A percentile compares a stretch with the other conserved stretches of the same genome.
phyloP scores from a whole-genome alignment of 1,139 yeast genomes.

The Candida buenavistaensis region DNA sequence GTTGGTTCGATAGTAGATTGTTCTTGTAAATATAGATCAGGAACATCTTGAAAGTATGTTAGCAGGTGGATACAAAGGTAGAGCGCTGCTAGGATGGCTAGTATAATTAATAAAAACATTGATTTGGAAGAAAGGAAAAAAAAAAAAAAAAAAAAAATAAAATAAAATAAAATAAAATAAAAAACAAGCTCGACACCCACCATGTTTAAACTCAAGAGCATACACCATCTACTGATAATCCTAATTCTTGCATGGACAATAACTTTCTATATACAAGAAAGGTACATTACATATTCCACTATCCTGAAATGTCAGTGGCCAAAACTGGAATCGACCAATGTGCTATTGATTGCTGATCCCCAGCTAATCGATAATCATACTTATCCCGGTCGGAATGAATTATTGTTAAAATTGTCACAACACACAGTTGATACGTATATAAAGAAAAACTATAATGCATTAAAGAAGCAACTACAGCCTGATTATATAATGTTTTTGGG shows the following conservation, averaged over 20 bases:
- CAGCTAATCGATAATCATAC: constrained; percentile 49
- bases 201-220: constrained; percentile 12
- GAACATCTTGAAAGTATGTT: constrained; percentile 45
- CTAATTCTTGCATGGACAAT: constrained; percentile 30
- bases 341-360: constrained; percentile 47
- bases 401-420: constrained; percentile 39
- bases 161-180: too few species aligned
- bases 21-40: constrained; percentile 54
- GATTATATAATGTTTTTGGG: constrained; percentile 51
- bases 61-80: constrained; percentile 22
- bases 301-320: constrained; percentile 41
- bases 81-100: constrained; percentile 15
- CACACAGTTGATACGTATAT: constrained; percentile 53
- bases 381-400: constrained; percentile 45
- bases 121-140: too few species aligned
- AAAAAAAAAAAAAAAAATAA: constrained; percentile 4
- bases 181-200: too few species aligned
- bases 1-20: constrained; percentile 62
- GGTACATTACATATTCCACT: constrained; percentile 26
- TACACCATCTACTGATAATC: constrained; percentile 24
- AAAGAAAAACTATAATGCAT: constrained; percentile 43
- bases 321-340: constrained; percentile 15
- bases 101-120: not conserved
- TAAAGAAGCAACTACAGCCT: constrained; percentile 40
- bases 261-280: constrained; percentile 35